Conservation (phyloP, 2,329 filamentous ascomycete genomes). For the Ciborinia camelliae region DNA sequence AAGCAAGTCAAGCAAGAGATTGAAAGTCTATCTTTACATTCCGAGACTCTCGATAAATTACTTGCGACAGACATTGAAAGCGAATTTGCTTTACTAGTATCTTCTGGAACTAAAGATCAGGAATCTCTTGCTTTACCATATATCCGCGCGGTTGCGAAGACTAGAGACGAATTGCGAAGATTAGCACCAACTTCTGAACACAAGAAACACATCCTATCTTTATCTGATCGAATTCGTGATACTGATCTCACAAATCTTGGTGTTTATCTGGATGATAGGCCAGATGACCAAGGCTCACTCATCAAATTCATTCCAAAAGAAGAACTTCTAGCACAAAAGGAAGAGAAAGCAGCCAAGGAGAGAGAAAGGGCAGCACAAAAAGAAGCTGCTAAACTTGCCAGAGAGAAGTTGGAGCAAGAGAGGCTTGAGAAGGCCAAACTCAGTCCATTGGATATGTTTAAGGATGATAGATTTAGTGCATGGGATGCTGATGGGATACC, state of each 20-base stretch:
- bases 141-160: constrained; percentile 45
- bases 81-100: constrained; percentile 48
- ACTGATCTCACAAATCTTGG: constrained; percentile 75
- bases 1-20: constrained; percentile 47
- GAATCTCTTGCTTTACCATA: constrained; percentile 55
- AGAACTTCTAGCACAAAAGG: constrained; percentile 55
- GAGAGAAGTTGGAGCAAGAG: constrained; percentile 49
- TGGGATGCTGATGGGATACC: constrained; percentile 86
- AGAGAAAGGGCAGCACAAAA: constrained; percentile 56
- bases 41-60: constrained; percentile 44
- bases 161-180: constrained; percentile 49
- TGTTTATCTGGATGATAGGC: constrained; percentile 78
- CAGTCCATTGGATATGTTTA: constrained; percentile 55
- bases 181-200: constrained; percentile 50
- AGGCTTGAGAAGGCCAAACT: constrained; percentile 54
- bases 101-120: constrained; percentile 48
- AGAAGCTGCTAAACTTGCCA: constrained; percentile 36
- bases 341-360: constrained; percentile 58
- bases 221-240: constrained; percentile 81
- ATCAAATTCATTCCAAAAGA: constrained; percentile 62
- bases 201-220: constrained; percentile 68
- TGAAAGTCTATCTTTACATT: constrained; percentile 46
- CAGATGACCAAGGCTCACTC: constrained; percentile 63
- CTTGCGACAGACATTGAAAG: constrained; percentile 44
- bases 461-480: constrained; percentile 60